Evolutionary conservation across 1,139 yeast genomes (phyloP).

Genomic region (Scheffersomyces illinoinensis): DNA sequence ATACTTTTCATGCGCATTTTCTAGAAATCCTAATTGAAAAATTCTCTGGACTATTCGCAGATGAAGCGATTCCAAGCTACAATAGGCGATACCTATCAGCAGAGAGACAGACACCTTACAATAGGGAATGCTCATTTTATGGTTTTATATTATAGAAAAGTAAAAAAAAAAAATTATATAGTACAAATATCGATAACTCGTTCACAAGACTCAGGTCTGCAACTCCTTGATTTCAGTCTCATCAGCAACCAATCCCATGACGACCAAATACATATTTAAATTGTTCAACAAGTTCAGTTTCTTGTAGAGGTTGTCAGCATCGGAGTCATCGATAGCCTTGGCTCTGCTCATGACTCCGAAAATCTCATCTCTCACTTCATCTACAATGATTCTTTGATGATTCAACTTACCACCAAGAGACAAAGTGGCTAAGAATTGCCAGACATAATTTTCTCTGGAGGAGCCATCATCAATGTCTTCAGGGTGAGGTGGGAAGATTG

Average conservation of each 20-base stretch:
- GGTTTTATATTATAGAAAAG: background rate
- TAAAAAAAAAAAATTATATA: too few relatives aligned
- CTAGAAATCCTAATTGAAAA: background rate
- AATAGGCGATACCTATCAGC: background rate
- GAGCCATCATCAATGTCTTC: conserved; percentile 67
- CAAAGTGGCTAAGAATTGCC: conserved; percentile 96
- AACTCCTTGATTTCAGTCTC: conserved; percentile 59
- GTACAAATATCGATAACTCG: background rate
- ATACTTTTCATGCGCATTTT: background rate
- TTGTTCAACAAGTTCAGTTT: conserved; percentile 72
- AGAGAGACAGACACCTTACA: background rate
- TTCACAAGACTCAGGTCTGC: conserved; percentile 16
- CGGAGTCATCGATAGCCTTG: conserved; percentile 59
- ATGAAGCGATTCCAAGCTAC: background rate
- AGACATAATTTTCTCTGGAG: conserved; percentile 62
- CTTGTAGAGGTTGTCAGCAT: conserved; percentile 54
- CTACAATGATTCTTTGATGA: conserved; percentile 93
- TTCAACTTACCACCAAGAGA: conserved; percentile 91
- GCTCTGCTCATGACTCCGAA: conserved; percentile 87
- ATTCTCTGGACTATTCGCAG: background rate
- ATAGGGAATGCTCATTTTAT: background rate
- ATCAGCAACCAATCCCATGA: conserved; percentile 94
- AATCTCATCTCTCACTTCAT: conserved; percentile 91
- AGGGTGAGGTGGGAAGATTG: conserved; percentile 78
- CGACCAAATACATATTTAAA: conserved; percentile 89